phyloP scores from a whole-genome alignment of 768 basidiomycete genomes.

The Erythrobasidium yunnanense region DNA sequence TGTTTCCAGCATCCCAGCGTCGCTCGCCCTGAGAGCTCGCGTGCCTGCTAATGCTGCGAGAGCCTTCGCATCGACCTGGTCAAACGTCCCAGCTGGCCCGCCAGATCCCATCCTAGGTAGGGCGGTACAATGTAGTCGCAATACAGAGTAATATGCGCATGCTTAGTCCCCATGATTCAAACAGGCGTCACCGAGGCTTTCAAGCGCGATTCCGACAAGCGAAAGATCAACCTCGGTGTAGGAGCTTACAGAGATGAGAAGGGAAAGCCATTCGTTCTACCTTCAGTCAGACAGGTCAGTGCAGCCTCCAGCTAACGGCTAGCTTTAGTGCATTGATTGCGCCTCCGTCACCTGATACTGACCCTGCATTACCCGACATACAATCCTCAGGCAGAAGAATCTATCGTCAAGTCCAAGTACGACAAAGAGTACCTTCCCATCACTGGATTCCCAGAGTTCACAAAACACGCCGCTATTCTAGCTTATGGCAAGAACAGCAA shows the following conservation, averaged over 20 bases:
- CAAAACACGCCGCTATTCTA: slow-evolving; percentile 65
- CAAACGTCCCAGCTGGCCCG: slow-evolving; percentile 70
- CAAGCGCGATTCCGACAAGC: slow-evolving; percentile 61
- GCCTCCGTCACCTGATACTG: not conserved
- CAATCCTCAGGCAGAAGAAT: slow-evolving; percentile 56
- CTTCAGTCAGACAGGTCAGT: slow-evolving; percentile 73
- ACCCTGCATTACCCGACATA: not conserved
- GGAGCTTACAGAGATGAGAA: slow-evolving; percentile 84
- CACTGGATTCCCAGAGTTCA: slow-evolving; percentile 73
- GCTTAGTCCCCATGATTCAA: no score
- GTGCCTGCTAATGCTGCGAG: slow-evolving; percentile 2
- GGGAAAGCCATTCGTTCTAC: slow-evolving; percentile 81
- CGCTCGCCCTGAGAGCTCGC: not conserved
- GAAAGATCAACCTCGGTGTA: slow-evolving; percentile 84
- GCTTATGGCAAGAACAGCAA: slow-evolving; percentile 64
- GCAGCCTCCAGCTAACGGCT: not conserved
- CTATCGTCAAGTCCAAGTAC: slow-evolving; percentile 57
- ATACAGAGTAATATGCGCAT: no score
- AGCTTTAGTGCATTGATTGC: not conserved
- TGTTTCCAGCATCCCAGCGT: not conserved
- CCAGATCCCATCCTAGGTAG: slow-evolving; percentile 85
- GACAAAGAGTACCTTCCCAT: slow-evolving; percentile 92
- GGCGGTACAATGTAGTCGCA: no score
- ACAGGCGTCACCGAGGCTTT: slow-evolving; percentile 61
- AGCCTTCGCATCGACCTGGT: slow-evolving; percentile 58